phyloP scores from a whole-genome alignment of 73 alveolate genomes.

The Effrenium voratum region DNA sequence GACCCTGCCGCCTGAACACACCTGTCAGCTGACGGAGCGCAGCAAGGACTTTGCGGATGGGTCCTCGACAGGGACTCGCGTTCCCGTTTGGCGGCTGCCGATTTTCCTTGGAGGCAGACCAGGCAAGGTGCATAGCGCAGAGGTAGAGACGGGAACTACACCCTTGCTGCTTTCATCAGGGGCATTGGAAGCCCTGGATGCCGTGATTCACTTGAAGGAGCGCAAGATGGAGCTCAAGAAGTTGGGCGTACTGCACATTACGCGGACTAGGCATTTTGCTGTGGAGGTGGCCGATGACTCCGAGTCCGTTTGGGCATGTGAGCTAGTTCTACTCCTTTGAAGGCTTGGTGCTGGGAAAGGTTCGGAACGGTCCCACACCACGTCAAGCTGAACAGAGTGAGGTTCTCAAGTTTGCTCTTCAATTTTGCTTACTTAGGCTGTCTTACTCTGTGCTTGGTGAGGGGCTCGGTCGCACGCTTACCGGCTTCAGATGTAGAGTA shows the following conservation, averaged over 20 bases:
- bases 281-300: not conserved
- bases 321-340: too few relatives aligned
- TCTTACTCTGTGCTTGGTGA: too few relatives aligned
- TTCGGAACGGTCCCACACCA: too few relatives aligned
- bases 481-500: too few relatives aligned
- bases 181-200: not conserved
- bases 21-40: not conserved
- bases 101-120: not conserved
- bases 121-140: not conserved
- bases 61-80: not conserved
- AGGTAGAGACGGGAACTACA: constrained; percentile 27
- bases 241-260: not conserved
- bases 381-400: too few relatives aligned
- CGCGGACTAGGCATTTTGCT: constrained; percentile 2
- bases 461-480: too few relatives aligned
- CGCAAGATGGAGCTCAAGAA: not conserved
- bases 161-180: constrained; percentile 5
- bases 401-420: too few relatives aligned
- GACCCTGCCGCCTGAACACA: not conserved
- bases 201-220: not conserved
- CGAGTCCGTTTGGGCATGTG: too few relatives aligned
- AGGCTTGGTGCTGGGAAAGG: too few relatives aligned
- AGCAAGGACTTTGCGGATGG: constrained; percentile 12
- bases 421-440: too few relatives aligned
- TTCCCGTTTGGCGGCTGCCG: not conserved